Evolutionary conservation across 2,329 filamentous ascomycete genomes (phyloP).

Genomic region (Fusarium illudens): DNA sequence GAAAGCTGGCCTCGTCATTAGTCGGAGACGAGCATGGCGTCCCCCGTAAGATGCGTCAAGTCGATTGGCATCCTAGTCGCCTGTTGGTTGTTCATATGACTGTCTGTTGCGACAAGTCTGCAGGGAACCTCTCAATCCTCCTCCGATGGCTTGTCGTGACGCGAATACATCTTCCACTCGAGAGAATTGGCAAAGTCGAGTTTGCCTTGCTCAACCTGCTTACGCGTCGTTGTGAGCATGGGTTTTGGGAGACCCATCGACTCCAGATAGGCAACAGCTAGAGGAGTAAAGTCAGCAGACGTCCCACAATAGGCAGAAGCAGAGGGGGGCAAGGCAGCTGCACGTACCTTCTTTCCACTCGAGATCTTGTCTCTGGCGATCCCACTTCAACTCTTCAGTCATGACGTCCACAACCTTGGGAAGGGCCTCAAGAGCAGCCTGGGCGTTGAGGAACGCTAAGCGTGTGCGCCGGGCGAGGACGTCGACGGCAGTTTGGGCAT

Average conservation of each 20-base stretch:
- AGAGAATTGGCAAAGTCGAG: slow-evolving; percentile 64
- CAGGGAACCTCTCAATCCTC: slow-evolving; percentile 5
- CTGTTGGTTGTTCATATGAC: not conserved
- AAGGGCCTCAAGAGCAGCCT: slow-evolving; percentile 86
- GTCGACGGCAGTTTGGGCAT: slow-evolving; percentile 89
- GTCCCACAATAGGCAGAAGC: slow-evolving; percentile 5
- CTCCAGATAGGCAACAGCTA: slow-evolving; percentile 67
- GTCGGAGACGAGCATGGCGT: not conserved
- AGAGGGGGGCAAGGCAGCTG: not conserved
- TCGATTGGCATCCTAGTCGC: not conserved
- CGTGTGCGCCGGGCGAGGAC: slow-evolving; percentile 86
- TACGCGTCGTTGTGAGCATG: slow-evolving; percentile 64
- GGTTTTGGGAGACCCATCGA: slow-evolving; percentile 72
- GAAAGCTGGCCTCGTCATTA: not conserved
- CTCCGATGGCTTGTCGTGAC: slow-evolving; percentile 62
- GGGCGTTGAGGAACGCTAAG: slow-evolving; percentile 89
- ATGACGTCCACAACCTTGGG: slow-evolving; percentile 90
- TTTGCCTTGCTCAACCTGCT: slow-evolving; percentile 68
- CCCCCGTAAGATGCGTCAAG: not conserved
- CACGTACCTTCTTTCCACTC: slow-evolving; percentile 81
- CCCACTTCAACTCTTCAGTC: slow-evolving; percentile 84
- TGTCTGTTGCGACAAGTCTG: not conserved
- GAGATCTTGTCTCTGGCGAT: slow-evolving; percentile 71
- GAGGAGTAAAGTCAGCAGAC: slow-evolving; percentile 11
- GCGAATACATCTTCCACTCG: slow-evolving; percentile 70